These are phyloP conservation scores for Leptomonas pyrrhocoris DNA, from an alignment of 208 protist species.

Conservation along the genomic window DNA sequence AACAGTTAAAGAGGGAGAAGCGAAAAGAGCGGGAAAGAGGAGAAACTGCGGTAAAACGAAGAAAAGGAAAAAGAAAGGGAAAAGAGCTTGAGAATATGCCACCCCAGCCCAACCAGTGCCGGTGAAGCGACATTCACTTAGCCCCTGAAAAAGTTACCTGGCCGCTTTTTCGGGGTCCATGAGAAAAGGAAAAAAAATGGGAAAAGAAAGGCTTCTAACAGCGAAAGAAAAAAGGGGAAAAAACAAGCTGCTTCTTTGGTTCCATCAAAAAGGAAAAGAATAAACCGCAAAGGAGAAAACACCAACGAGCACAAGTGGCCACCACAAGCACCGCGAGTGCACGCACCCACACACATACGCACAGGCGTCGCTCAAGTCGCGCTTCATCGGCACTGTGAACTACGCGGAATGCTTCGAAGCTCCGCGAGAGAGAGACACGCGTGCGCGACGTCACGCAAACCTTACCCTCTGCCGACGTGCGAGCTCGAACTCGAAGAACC, in stretches of 20 bases:
- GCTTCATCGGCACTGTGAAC: no score
- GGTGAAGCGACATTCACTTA: neutral
- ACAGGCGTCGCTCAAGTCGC: neutral
- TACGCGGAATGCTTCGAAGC: no score
- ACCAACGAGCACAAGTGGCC: neutral
- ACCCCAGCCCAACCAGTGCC: neutral
- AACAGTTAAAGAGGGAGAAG: no score
- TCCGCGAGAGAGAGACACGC: no score
- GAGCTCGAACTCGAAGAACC: no score
- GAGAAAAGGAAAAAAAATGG: constrained; percentile 1
- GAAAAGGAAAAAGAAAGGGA: neutral
- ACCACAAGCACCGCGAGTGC: neutral
- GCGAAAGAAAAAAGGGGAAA: neutral
- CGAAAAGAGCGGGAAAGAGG: neutral
- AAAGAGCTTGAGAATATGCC: neutral
- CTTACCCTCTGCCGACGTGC: no score
- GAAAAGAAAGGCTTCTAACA: constrained; percentile 8
- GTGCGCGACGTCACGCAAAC: no score
- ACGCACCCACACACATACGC: neutral
- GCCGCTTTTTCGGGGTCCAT: neutral
- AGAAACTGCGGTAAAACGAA: neutral
- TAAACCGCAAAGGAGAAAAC: constrained; percentile 8
- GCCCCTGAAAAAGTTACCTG: neutral
- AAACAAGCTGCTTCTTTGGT: constrained; percentile 2
- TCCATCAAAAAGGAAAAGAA: constrained; percentile 16